Base-by-base conservation (phyloP, 1,284 basidiomycete species). In the Melampsora americana region DNA sequence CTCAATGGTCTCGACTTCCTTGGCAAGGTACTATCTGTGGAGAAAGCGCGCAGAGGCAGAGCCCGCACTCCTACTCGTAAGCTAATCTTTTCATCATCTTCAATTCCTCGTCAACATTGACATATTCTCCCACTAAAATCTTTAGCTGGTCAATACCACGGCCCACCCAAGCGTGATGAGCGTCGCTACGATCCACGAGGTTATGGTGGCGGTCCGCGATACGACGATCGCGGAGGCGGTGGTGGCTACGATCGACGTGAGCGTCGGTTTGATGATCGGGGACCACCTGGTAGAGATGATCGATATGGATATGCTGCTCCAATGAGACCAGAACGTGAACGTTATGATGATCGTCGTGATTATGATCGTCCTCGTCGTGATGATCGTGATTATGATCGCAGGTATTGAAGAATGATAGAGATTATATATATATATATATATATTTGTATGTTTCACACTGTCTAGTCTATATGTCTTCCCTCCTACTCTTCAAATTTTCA, bases 21-120 rank as follows among this genome's bases (percentile, higher is more conserved):
- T 85, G 95, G 93, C 78, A 94, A 94, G 84, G 85, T 86, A 53
- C 86, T 94, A 74, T 90, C 86, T 77, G 91, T 98, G 39, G 91
- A 94, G 84, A 95, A 92, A 87, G 93, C 92, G 69, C 64, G 83
- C 80, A 11, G 5, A 35, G 60, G 76, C 14, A 20, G 35, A 42
- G 46, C 65, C 23, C n/a, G 53, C 28, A 75, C 68, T 64, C 44
- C 68, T 23, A 77, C 56, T 4, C 61, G 39, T 77, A 28, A 32
- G 53, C 18, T 79, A 78, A 53, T 35, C 64, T 62, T 28, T 60
- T 77, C 66, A n/a, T 50, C 39, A 50, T 16, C n/a, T 56, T 23
- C 44, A 35, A 35, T 48, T n/a, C 23, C 30, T 32, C 28, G n/a
- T 26, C 60, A 62, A n/a, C 46, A n/a, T 1, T 76, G 12, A 35